Conservation (phyloP, 2,329 filamentous ascomycete genomes). For the Fonsecaea erecta region DNA sequence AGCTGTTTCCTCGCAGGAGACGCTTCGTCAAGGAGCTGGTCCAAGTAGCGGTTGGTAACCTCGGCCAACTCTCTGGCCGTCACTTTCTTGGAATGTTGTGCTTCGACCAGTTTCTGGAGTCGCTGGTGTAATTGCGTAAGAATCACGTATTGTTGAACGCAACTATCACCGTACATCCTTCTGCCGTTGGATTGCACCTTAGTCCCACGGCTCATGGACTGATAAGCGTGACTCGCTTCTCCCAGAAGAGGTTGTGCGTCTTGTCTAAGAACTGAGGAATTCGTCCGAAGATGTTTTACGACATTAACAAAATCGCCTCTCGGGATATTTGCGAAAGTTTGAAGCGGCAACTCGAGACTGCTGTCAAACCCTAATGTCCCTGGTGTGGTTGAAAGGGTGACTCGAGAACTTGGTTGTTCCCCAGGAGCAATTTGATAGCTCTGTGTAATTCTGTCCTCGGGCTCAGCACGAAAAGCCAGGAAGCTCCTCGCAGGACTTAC, state of each 20-base stretch:
- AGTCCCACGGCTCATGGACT: background rate
- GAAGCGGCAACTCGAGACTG: background rate
- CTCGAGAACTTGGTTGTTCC: background rate
- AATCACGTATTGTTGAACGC: background rate
- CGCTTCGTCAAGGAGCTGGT: background rate
- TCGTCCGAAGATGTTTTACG: background rate
- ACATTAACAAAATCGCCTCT: background rate
- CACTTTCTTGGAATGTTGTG: background rate
- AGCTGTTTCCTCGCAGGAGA: background rate
- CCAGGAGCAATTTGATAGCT: background rate
- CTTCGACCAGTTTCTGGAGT: background rate
- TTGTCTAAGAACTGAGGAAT: background rate
- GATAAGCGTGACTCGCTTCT: background rate
- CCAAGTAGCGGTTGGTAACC: background rate
- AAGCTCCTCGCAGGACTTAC: background rate
- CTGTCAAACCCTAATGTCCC: background rate
- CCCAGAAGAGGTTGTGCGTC: background rate
- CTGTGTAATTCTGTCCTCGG: background rate
- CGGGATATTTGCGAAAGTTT: background rate
- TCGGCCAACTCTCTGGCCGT: background rate
- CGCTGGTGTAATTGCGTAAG: background rate
- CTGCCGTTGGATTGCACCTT: background rate
- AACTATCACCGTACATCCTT: background rate
- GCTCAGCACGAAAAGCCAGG: background rate
- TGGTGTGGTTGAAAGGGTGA: background rate